These are phyloP conservation scores for Fusarium haematococcum DNA, from an alignment of 2,329 filamentous ascomycete species.

Conservation along the genomic window DNA sequence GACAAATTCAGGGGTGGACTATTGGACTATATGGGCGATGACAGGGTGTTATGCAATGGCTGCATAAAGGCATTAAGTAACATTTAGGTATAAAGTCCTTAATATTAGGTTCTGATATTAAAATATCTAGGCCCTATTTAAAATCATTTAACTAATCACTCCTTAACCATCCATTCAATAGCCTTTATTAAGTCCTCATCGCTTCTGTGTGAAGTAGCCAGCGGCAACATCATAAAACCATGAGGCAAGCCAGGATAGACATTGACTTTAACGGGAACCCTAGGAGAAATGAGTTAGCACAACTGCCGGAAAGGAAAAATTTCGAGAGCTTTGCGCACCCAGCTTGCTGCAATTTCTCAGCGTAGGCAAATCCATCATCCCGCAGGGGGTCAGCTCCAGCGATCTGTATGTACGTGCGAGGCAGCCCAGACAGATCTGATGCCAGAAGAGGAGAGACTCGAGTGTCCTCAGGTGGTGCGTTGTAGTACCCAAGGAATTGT, in stretches of 20 bases:
- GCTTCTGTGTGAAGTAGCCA: background rate
- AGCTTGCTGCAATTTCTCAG: background rate
- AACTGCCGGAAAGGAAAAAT: background rate
- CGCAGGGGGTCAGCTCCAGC: background rate
- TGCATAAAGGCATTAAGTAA: no score
- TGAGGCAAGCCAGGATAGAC: background rate
- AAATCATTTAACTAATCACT: background rate
- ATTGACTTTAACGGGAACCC: background rate
- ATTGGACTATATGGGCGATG: no score
- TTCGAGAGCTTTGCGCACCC: background rate
- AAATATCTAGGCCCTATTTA: background rate
- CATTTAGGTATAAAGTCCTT: no score
- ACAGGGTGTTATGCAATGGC: no score
- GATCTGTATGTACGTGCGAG: background rate
- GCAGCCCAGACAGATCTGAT: background rate
- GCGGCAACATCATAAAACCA: background rate
- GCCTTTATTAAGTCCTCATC: background rate
- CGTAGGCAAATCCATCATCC: background rate
- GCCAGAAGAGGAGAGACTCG: background rate
- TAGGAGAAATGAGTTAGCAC: background rate
- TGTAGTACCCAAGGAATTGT: background rate
- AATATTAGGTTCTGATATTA: background rate
- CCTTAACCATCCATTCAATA: background rate
- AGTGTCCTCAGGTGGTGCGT: background rate
- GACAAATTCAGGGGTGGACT: no score